These are phyloP conservation scores for Candida pseudoglaebosa DNA, from an alignment of 805 yeast genomes.

Conservation along the genomic window DNA sequence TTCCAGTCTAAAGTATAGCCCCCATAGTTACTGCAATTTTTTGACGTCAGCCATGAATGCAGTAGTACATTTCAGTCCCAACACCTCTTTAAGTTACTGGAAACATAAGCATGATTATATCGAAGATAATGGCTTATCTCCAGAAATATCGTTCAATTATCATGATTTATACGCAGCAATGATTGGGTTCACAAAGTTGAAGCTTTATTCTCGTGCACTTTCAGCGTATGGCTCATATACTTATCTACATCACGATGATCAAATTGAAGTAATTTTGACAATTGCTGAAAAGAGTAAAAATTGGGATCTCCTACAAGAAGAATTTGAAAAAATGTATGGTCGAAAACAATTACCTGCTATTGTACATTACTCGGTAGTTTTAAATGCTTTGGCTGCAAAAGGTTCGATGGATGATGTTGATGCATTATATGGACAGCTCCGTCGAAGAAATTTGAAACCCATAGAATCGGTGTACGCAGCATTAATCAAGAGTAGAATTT, in stretches of 20 bases:
- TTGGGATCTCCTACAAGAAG: conserved; percentile 53
- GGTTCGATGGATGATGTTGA: conserved; percentile 49
- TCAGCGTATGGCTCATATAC: conserved; percentile 34
- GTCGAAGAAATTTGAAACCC: conserved; percentile 46
- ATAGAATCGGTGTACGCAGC: conserved; percentile 40
- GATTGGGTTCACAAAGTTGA: conserved; percentile 22
- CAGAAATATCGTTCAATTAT: conserved; percentile 2
- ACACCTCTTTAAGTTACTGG: conserved; percentile 18
- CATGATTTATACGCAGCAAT: conserved; percentile 29
- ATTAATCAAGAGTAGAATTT: conserved; percentile 29
- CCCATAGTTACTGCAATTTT: conserved; percentile 11
- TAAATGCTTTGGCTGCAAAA: conserved; percentile 51
- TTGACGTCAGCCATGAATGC: conserved; percentile 16
- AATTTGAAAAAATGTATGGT: conserved; percentile 55
- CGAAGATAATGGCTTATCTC: not conserved
- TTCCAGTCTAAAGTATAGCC: not conserved
- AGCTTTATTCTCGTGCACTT: conserved; percentile 18
- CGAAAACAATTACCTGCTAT: conserved; percentile 50
- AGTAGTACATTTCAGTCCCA: conserved; percentile 12
- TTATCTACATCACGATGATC: conserved; percentile 42
- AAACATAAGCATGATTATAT: conserved; percentile 13
- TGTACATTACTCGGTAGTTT: conserved; percentile 56
- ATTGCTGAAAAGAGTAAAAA: conserved; percentile 43
- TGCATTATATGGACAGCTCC: conserved; percentile 45
- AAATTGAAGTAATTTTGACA: conserved; percentile 44